Conservation (phyloP, 2,329 filamentous ascomycete species). For the Cladobotryum mycophilum region DNA sequence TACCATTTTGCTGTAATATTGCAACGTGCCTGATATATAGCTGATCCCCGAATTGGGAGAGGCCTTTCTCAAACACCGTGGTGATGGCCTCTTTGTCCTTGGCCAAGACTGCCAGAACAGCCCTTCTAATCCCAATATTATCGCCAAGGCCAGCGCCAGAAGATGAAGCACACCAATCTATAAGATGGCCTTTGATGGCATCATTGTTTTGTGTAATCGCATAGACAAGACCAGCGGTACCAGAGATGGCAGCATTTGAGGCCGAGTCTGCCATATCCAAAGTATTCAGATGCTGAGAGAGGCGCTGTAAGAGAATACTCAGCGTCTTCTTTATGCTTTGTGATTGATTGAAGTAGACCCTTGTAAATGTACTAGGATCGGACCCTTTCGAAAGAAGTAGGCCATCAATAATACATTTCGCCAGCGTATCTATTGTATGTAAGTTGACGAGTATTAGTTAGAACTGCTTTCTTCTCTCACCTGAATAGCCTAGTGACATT, state of each 20-base stretch:
- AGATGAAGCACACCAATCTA: slow-evolving; percentile 59
- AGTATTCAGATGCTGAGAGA: slow-evolving; percentile 39
- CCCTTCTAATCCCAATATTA: slow-evolving; percentile 59
- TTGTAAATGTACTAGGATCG: slow-evolving; percentile 20
- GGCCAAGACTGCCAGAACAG: slow-evolving; percentile 53
- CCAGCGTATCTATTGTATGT: slow-evolving; percentile 33
- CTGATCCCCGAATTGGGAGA: slow-evolving; percentile 74
- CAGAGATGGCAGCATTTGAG: slow-evolving; percentile 41
- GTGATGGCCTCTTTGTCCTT: slow-evolving; percentile 46
- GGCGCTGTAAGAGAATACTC: slow-evolving; percentile 28
- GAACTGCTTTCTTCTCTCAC: slow-evolving; percentile 35
- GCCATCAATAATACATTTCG: slow-evolving; percentile 28
- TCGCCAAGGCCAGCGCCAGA: slow-evolving; percentile 61
- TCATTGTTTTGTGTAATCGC: slow-evolving; percentile 42
- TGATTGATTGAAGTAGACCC: slow-evolving; percentile 24
- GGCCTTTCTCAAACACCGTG: slow-evolving; percentile 57
- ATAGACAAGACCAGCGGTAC: slow-evolving; percentile 52
- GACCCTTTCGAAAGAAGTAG: slow-evolving; percentile 30
- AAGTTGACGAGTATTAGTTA: slow-evolving; percentile 10
- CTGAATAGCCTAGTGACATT: slow-evolving; percentile 65
- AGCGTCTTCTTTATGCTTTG: slow-evolving; percentile 22
- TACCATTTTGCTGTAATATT: slow-evolving; percentile 83
- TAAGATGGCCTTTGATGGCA: slow-evolving; percentile 46
- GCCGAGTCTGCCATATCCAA: slow-evolving; percentile 26
- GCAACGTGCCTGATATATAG: slow-evolving; percentile 82